A percentile compares a stretch with the other conserved stretches of the same genome.
Evolutionary conservation across 1,284 basidiomycete genomes (phyloP).

Genomic region (Vanrija pseudolonga): DNA sequence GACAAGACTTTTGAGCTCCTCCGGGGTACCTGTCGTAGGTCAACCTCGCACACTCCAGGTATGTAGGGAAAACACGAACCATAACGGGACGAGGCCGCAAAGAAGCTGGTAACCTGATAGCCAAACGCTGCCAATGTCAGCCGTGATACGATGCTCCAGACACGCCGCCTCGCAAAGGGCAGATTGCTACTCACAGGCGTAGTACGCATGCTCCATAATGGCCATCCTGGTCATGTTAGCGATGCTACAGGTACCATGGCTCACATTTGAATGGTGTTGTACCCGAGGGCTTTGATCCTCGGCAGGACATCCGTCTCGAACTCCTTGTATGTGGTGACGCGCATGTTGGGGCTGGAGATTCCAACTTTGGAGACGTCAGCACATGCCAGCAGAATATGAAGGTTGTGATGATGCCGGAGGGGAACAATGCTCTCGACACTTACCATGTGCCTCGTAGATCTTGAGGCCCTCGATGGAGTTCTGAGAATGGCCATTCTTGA

Average conservation of each 20-base stretch:
- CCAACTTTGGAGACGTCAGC: conserved; percentile 59
- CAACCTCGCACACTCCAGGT: neutral
- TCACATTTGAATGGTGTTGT: conserved; percentile 87
- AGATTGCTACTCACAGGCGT: conserved; percentile 69
- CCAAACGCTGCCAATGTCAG: conserved; percentile 68
- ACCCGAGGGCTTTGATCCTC: conserved; percentile 84
- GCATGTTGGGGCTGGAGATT: conserved; percentile 81
- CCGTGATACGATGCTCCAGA: neutral
- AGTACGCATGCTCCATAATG: conserved; percentile 97
- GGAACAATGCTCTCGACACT: neutral
- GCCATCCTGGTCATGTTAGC: conserved; percentile 63
- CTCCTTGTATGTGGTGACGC: conserved; percentile 93
- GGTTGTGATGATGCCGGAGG: neutral
- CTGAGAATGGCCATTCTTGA: conserved; percentile 62
- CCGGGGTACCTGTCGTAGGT: conserved; percentile 63
- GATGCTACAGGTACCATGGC: neutral
- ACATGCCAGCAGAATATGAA: too few species aligned
- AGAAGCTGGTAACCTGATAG: conserved; percentile 96
- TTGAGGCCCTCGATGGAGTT: conserved; percentile 57
- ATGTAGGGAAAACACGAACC: conserved; percentile 46
- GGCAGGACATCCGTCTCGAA: conserved; percentile 82
- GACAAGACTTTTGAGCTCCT: conserved; percentile 91
- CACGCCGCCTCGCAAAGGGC: neutral
- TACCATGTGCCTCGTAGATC: conserved; percentile 89
- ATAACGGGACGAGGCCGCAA: conserved; percentile 92